Percentiles rank a stretch among this genome's conserved stretches.
Conservation (phyloP, 2,329 filamentous ascomycete species). For the Colletotrichum truncatum region DNA sequence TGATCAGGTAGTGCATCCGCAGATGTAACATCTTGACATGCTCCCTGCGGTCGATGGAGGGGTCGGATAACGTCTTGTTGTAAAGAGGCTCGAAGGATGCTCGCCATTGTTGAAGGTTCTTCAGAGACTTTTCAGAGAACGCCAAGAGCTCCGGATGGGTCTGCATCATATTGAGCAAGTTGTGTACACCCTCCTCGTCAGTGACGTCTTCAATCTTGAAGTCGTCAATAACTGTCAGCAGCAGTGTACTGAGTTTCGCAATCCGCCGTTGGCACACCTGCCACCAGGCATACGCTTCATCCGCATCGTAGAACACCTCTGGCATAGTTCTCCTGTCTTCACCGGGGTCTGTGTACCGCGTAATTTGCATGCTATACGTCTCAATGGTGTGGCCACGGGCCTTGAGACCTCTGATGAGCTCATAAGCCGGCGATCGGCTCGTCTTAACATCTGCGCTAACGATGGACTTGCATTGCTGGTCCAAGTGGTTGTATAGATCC, state of each 20-base stretch:
- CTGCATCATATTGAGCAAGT: constrained; percentile 4
- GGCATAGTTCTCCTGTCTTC: constrained; percentile 42
- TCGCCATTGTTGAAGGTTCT: constrained; percentile 47
- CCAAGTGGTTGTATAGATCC: constrained; percentile 25
- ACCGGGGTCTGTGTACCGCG: constrained; percentile 18
- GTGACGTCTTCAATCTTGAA: constrained; percentile 19
- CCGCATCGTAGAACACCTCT: constrained; percentile 38
- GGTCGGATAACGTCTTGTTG: constrained; percentile 38
- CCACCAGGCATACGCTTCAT: constrained; percentile 50
- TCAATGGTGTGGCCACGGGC: constrained; percentile 22
- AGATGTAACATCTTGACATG: constrained; percentile 44
- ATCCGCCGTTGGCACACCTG: constrained; percentile 45
- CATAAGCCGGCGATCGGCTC: constrained; percentile 14
- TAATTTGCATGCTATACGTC: constrained; percentile 28
- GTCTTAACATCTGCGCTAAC: constrained; percentile 12
- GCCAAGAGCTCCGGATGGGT: constrained; percentile 14
- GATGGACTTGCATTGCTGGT: constrained; percentile 25
- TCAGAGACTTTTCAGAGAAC: constrained; percentile 11
- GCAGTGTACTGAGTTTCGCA: constrained; percentile 36
- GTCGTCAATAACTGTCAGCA: constrained; percentile 24
- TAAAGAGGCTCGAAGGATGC: constrained; percentile 49
- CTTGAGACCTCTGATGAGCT: constrained; percentile 18
- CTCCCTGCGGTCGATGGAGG: constrained; percentile 34
- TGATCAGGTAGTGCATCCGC: constrained; percentile 51
- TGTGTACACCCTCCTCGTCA: constrained; percentile 17